Conservation (phyloP, 192 early-diverging fungal genomes). For the Coemansia sp. region DNA sequence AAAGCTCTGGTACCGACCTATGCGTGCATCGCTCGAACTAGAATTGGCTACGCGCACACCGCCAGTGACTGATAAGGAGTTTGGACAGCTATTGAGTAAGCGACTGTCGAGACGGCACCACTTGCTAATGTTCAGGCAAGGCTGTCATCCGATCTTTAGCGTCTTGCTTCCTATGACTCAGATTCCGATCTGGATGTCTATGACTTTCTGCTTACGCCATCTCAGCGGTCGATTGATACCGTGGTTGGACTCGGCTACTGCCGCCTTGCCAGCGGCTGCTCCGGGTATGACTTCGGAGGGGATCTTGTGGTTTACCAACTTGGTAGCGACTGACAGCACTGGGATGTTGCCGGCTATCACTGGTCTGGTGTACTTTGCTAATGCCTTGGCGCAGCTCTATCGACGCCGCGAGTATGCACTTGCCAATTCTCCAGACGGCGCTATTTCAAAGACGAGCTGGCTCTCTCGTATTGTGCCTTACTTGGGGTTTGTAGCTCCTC, state of each 20-base stretch:
- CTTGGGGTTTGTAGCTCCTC: conserved; percentile 9
- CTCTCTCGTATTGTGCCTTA: neutral
- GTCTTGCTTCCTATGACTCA: conserved; percentile 34
- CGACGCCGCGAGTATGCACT: neutral
- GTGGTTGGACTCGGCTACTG: conserved; percentile 1
- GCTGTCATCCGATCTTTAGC: conserved; percentile 39
- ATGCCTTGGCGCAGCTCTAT: conserved; percentile 6
- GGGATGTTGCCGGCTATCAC: conserved; percentile 17
- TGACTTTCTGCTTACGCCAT: conserved; percentile 37
- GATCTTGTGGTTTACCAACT: conserved; percentile 39
- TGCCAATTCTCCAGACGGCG: conserved; percentile 6
- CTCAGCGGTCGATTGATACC: conserved; percentile 23
- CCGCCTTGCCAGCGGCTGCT: conserved; percentile 6
- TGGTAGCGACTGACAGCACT: conserved; percentile 25
- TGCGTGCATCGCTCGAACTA: conserved; percentile 17
- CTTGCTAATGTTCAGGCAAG: conserved; percentile 34
- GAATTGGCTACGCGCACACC: conserved; percentile 8
- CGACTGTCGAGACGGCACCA: conserved; percentile 23
- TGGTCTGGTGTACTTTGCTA: conserved; percentile 17
- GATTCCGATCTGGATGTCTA: conserved; percentile 46
- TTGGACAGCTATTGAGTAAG: conserved; percentile 11
- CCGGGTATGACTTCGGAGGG: conserved; percentile 40
- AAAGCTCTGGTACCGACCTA: conserved; percentile 15
- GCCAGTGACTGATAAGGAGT: conserved; percentile 3
- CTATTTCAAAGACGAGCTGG: neutral